phyloP scores from a whole-genome alignment of 1,284 basidiomycete species.

The Stereum hirsutum region DNA sequence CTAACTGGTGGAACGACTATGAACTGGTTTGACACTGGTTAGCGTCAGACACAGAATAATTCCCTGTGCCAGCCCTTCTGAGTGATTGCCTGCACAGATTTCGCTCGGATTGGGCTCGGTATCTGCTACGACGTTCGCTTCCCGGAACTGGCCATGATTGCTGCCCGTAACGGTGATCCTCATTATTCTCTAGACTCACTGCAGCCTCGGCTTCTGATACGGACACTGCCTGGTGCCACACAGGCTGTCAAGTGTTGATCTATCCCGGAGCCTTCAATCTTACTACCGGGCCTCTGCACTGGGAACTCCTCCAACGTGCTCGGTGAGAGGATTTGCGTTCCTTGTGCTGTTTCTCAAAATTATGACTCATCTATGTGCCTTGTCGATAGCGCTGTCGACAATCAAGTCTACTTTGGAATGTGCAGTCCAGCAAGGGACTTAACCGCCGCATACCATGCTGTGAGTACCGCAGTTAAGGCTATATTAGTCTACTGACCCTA shows the following conservation, averaged over 20 bases:
- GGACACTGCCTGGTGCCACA: too few species aligned
- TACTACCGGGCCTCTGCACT: conserved; percentile 94
- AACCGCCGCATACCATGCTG: conserved; percentile 78
- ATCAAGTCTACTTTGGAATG: conserved; percentile 93
- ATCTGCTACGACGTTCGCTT: conserved; percentile 94
- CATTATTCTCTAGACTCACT: background rate
- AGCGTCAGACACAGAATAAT: too few species aligned
- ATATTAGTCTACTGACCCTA: background rate
- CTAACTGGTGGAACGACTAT: conserved; percentile 72
- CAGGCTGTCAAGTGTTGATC: conserved; percentile 84
- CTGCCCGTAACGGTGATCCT: conserved; percentile 70
- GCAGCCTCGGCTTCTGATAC: too few species aligned
- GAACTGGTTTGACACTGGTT: conserved; percentile 87
- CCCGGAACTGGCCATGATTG: conserved; percentile 90
- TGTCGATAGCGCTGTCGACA: conserved; percentile 76
- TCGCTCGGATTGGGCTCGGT: conserved; percentile 84
- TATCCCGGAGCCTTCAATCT: conserved; percentile 89
- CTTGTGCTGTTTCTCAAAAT: too few species aligned
- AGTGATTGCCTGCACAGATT: conserved; percentile 42
- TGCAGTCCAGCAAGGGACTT: conserved; percentile 91
- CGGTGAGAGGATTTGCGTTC: conserved; percentile 42
- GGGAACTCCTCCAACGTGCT: conserved; percentile 87
- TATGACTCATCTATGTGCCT: too few species aligned
- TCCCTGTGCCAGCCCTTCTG: background rate
- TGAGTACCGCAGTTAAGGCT: conserved; percentile 28